Evolutionary conservation across 495 filamentous ascomycete genomes (phyloP), one percentile per base, ranked within the genome.

Genomic region (Tuber brumale): DNA sequence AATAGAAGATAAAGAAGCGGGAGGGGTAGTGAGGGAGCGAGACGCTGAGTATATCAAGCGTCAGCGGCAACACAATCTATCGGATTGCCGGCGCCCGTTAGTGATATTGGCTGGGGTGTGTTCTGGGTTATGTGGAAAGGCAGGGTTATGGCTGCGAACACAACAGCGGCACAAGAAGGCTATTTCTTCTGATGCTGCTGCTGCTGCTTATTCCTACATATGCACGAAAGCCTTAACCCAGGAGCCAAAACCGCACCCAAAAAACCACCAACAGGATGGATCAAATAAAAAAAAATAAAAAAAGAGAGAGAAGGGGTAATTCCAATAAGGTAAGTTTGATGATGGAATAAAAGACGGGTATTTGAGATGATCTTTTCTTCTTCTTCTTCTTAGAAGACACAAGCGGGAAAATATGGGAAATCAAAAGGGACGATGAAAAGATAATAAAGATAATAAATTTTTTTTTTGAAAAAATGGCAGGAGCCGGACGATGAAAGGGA

Each of bases 1-100:
- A 77, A 76, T 57, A 12, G 57, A 66, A 27, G 57, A 66, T 66
- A 66, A 66, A 66, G 57, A 66, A 35, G 57, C 14, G 14, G 57
- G 57, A 66, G 57, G 57, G 57, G 57, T 35, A 66, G 39, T 66
- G 46, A 71, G 70, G 76, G 76, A 74, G 78, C 35, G 66, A 80
- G 70, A 42, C 69, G 78, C 70, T 70, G 75, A 74, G 78, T 80
- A 79, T 80, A 79, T 79, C 72, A 78, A 72, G 76, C 48, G 44
- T 74, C 72, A 75, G 76, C 78, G 75, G 42, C 70, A 61, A 72
- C 31, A 70, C 74, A 75, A 72, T 70, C 72, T 78, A 75, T 75
- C 71, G 43, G 57, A 66, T 66, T 66, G 57, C 57, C 57, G 57
- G 57, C 57, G 57, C 57, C 57, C 57, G 57, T 66, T 66, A 66